These are phyloP conservation scores for Liquidambar formosana DNA, from an alignment of 164 flowering plant species.

Conservation along the genomic window DNA sequence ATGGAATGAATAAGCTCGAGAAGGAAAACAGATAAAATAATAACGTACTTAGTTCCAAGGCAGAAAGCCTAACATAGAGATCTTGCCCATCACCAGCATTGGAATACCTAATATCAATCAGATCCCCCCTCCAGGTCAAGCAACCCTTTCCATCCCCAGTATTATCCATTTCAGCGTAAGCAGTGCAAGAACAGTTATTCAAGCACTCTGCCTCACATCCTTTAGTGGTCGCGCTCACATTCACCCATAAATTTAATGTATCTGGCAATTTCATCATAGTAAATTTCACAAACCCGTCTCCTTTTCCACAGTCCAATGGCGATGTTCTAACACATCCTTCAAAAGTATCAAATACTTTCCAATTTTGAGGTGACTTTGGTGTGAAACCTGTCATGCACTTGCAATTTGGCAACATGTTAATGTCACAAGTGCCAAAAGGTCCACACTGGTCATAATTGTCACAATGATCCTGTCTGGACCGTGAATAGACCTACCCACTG, in stretches of 20 bases:
- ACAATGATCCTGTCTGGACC: too few relatives aligned
- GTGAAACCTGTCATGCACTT: too few relatives aligned
- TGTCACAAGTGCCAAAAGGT: too few relatives aligned
- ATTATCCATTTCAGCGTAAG: conserved; percentile 17
- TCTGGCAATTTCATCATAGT: conserved; percentile 9
- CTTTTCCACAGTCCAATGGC: not conserved
- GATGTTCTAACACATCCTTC: not conserved
- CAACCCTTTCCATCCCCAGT: conserved; percentile 28
- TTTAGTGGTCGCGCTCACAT: not conserved
- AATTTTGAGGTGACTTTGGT: not conserved
- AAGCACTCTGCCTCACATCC: conserved; percentile 24
- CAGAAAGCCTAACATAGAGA: too few relatives aligned
- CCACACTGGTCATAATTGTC: too few relatives aligned
- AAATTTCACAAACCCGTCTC: conserved; percentile 12
- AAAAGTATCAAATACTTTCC: not conserved
- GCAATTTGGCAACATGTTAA: too few relatives aligned
- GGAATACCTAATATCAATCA: conserved; percentile 22
- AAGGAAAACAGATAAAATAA: too few relatives aligned
- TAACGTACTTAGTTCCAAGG: too few relatives aligned
- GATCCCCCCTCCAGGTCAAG: conserved; percentile 25
- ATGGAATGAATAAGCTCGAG: too few relatives aligned
- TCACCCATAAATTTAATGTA: not conserved
- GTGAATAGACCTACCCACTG: too few relatives aligned
- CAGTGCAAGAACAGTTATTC: conserved; percentile 26
- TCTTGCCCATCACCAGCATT: too few relatives aligned